Conservation (phyloP, 169 alveolate species). For the Eimeria praecox region DNA sequence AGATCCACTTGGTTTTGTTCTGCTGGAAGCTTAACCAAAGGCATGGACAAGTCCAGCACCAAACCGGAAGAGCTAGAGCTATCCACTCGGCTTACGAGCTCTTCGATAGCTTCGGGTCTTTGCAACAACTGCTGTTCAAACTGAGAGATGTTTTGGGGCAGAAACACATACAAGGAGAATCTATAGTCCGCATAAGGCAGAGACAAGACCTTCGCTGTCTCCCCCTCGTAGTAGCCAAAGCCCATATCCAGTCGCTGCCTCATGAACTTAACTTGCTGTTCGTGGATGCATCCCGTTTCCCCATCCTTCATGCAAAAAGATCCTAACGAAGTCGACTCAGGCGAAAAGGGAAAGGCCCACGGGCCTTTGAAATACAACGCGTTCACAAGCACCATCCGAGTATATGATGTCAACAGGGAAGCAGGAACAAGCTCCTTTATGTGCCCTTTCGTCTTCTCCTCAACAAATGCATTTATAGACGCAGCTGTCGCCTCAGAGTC, state of each 20-base stretch:
- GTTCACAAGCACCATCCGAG: constrained; percentile 54
- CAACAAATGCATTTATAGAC: constrained; percentile 67
- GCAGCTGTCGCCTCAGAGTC: constrained; percentile 44
- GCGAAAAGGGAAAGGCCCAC: constrained; percentile 38
- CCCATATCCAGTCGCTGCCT: not conserved
- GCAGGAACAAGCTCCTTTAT: constrained; percentile 29
- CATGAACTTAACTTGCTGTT: constrained; percentile 48
- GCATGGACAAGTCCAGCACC: not conserved
- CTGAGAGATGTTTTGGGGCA: not conserved
- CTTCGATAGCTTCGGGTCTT: not conserved
- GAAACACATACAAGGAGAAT: not conserved
- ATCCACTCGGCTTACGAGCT: constrained; percentile 24
- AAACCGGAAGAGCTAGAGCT: not conserved
- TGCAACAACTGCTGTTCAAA: constrained; percentile 2
- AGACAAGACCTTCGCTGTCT: constrained; percentile 13
- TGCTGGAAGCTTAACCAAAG: constrained; percentile 32
- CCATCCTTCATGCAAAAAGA: constrained; percentile 3
- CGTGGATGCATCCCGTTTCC: not conserved
- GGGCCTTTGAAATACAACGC: constrained; percentile 63
- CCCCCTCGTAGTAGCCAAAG: not conserved
- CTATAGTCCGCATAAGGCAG: constrained; percentile 2
- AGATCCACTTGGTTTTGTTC: constrained; percentile 54
- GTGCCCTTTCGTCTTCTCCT: constrained; percentile 49
- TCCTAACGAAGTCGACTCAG: not conserved
- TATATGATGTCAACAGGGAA: not conserved